Percentiles rank a stretch among this genome's conserved stretches.
Evolutionary conservation across 139 green algal species (phyloP).

Genomic region (Chlamydomonas asymmetrica): DNA sequence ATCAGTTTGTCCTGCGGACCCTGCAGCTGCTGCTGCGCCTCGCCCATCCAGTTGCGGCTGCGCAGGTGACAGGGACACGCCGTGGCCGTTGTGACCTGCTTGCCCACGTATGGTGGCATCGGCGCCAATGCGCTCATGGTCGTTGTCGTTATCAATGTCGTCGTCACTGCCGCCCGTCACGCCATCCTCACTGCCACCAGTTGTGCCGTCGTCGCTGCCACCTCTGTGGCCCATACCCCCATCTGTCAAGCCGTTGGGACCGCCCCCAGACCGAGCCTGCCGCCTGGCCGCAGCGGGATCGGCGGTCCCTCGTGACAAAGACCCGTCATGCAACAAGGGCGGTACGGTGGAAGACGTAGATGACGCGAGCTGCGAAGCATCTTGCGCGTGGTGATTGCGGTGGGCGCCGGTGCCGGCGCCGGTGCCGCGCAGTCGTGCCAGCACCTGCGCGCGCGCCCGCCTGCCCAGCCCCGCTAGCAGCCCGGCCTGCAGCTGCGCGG

Average conservation of each 20-base stretch:
- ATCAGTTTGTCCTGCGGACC: neutral
- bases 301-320: neutral
- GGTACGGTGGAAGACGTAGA: neutral
- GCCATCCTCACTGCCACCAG: too few relatives aligned
- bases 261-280: too few relatives aligned
- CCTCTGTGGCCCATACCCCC: too few relatives aligned
- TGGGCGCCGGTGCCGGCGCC: neutral
- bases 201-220: too few relatives aligned
- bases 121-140: too few relatives aligned
- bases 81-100: too few relatives aligned
- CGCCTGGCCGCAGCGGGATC: neutral
- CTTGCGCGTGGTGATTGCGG: neutral
- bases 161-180: too few relatives aligned
- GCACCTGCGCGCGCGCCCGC: constrained; percentile 2
- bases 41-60: too few relatives aligned
- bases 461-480: constrained; percentile 38
- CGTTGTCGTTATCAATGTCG: too few relatives aligned
- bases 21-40: constrained; percentile 1
- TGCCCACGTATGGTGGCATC: too few relatives aligned
- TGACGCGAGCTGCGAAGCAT: neutral
- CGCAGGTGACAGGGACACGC: too few relatives aligned
- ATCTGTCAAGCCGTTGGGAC: too few relatives aligned
- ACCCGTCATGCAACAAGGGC: neutral
- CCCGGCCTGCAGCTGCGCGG: constrained; percentile 46
- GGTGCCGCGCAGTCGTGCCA: neutral